phyloP scores from a whole-genome alignment of 2,329 filamentous ascomycete genomes.

The Aspergillus tamarii region DNA sequence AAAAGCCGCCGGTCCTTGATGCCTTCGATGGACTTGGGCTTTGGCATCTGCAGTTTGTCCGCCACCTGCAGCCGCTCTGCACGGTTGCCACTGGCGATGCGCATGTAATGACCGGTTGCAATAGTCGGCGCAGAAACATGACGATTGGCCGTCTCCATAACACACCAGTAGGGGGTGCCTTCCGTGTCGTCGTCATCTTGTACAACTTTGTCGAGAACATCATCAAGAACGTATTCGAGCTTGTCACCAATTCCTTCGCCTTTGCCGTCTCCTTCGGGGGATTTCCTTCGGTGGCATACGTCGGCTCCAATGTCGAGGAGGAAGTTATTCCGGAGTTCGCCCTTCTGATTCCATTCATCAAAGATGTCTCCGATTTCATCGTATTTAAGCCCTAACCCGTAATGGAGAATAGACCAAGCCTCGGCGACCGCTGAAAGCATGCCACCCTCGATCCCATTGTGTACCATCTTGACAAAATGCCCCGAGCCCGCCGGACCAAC shows the following conservation, averaged over 20 bases:
- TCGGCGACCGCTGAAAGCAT: slow-evolving; percentile 69
- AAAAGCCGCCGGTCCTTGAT: slow-evolving; percentile 48
- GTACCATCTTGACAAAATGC: slow-evolving; percentile 76
- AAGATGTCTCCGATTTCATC: slow-evolving; percentile 66
- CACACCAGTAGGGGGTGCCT: slow-evolving; percentile 69
- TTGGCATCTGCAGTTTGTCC: slow-evolving; percentile 50
- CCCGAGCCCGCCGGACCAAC: slow-evolving; percentile 67
- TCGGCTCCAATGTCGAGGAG: slow-evolving; percentile 65
- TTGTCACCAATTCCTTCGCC: slow-evolving; percentile 38
- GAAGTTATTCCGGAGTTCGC: slow-evolving; percentile 64
- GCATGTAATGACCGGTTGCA: slow-evolving; percentile 64
- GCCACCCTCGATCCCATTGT: slow-evolving; percentile 74
- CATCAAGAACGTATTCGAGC: slow-evolving; percentile 58
- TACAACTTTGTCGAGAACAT: slow-evolving; percentile 71
- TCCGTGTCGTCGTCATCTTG: slow-evolving; percentile 69
- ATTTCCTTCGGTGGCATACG: slow-evolving; percentile 59
- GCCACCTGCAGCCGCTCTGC: slow-evolving; percentile 57
- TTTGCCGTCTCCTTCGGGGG: slow-evolving; percentile 36
- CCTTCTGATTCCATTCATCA: slow-evolving; percentile 61
- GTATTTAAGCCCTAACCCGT: slow-evolving; percentile 60
- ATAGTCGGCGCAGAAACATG: slow-evolving; percentile 69
- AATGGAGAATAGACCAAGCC: slow-evolving; percentile 65
- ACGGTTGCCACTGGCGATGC: slow-evolving; percentile 65
- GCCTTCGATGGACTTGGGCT: slow-evolving; percentile 37
- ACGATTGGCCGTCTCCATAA: slow-evolving; percentile 62